Evolutionary conservation across 208 protist species (phyloP).

Genomic region (Blastocrithidia nonstop): DNA sequence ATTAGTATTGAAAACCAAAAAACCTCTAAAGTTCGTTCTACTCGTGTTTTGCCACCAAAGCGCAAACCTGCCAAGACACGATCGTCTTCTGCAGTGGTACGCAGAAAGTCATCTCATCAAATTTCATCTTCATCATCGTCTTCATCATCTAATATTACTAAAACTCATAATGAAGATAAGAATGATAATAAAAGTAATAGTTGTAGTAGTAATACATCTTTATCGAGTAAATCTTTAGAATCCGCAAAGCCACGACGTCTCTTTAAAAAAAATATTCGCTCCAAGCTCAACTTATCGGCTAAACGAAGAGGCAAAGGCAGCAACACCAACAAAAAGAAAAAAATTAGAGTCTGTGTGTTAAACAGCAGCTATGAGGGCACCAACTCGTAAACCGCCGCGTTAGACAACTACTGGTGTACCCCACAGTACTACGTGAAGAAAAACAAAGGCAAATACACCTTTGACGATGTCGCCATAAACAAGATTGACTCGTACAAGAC

Average conservation of each 20-base stretch:
- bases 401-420: constrained; percentile 74
- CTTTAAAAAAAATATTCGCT: no score
- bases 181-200: no score
- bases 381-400: constrained; percentile 45
- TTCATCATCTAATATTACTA: neutral
- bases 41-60: neutral
- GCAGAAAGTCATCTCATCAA: no score
- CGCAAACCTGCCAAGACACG: neutral
- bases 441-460: constrained; percentile 49
- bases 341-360: constrained; percentile 59
- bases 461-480: constrained; percentile 41
- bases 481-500: constrained; percentile 61
- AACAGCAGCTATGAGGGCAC: constrained; percentile 72
- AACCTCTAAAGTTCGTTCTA: neutral
- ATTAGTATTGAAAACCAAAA: neutral
- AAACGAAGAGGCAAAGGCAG: neutral
- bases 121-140: neutral
- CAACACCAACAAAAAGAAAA: constrained; percentile 5
- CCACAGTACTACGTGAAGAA: constrained; percentile 67
- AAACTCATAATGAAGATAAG: no score
- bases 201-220: no score
- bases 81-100: no score
- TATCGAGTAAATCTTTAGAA: no score
- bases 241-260: no score
- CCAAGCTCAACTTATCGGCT: no score